Evolutionary conservation across 495 filamentous ascomycete genomes (phyloP), one percentile per base, ranked within the genome.

Genomic region (Pseudevernia furfuracea): DNA sequence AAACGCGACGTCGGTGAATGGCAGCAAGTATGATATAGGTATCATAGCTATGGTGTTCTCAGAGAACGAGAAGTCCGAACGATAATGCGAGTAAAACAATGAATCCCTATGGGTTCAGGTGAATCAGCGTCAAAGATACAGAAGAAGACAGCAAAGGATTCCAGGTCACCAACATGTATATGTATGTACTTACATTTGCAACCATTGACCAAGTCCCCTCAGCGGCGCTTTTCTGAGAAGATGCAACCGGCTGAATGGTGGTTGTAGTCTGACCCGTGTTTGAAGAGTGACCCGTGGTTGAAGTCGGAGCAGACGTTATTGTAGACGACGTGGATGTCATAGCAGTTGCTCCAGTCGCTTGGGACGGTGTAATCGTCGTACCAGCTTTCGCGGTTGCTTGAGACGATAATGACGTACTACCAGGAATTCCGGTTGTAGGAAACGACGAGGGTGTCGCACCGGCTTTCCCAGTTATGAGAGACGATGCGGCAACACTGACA

Each of bases 271-370:
- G 57, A 59, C 57, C 37, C 36, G 57, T 41, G 37, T 59, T 43
- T 59, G 57, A 39, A 59, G 58, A 30, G 23, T 3, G 38, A 44
- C 58, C 39, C 37, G 37, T 44, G 30, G 25, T 60, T 46, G 25
- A 60, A 46, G 58, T 44, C 39, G 58, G 39, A 60, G 58, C 39
- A 60, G 58, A 60, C 39, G 58, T 32, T 46, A 46, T 32, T 46
- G 39, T 11, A 32, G 39, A 46, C 17, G 58, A 34, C 1, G 58
- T 34, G 58, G 58, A 34, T 46, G 39, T 44, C 58, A 1, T 32
- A 44, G 58, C 36, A 46, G 58, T 38, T 32, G 37, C 38, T 30
- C 25, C 58, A 21, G 38, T 60, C 25, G 14, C 19, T 30, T 52
- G 48, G 12, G 48, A 52, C 12, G 44, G 48, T 52, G 11, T 28